A percentile compares a stretch with the other conserved stretches of the same genome.
Conservation (phyloP, 805 yeast genomes). For the Pichia ethanolica region DNA sequence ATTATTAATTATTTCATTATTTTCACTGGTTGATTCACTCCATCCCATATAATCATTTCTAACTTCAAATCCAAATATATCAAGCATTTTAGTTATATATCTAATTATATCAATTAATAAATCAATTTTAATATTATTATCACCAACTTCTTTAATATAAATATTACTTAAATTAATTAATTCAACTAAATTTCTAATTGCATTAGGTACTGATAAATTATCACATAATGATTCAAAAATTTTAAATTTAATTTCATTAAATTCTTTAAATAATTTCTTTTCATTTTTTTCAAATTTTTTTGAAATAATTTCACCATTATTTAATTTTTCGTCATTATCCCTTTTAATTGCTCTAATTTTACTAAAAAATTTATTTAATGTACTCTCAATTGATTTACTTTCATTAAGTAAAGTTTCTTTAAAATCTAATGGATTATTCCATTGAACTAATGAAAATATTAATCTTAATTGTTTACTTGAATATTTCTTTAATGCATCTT, state of each 20-base stretch:
- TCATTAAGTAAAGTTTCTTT: slow-evolving; percentile 73
- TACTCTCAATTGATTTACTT: slow-evolving; percentile 66
- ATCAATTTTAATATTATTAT: slow-evolving; percentile 53
- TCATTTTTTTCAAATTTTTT: slow-evolving; percentile 56
- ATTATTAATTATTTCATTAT: slow-evolving; percentile 12
- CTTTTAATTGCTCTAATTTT: slow-evolving; percentile 74
- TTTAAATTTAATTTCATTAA: slow-evolving; percentile 45
- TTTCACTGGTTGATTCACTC: slow-evolving; percentile 34
- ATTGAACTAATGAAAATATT: slow-evolving; percentile 82
- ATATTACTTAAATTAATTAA: slow-evolving; percentile 65
- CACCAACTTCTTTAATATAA: slow-evolving; percentile 52
- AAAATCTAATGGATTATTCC: slow-evolving; percentile 92
- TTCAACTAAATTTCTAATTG: slow-evolving; percentile 55
- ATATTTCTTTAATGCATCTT: slow-evolving; percentile 71
- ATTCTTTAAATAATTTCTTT: slow-evolving; percentile 35
- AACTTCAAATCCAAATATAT: slow-evolving; percentile 67
- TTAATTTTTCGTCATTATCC: slow-evolving; percentile 50
- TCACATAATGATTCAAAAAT: slow-evolving; percentile 83
- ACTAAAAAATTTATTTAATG: slow-evolving; percentile 76
- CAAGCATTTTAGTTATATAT: slow-evolving; percentile 66
- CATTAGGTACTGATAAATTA: slow-evolving; percentile 75
- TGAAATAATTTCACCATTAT: slow-evolving; percentile 44
- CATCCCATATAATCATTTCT: slow-evolving; percentile 76
- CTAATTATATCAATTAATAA: slow-evolving; percentile 54
- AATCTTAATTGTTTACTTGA: slow-evolving; percentile 79